phyloP scores from a whole-genome alignment of 2,329 filamentous ascomycete species.

The Aspergillus brunneoviolaceus region DNA sequence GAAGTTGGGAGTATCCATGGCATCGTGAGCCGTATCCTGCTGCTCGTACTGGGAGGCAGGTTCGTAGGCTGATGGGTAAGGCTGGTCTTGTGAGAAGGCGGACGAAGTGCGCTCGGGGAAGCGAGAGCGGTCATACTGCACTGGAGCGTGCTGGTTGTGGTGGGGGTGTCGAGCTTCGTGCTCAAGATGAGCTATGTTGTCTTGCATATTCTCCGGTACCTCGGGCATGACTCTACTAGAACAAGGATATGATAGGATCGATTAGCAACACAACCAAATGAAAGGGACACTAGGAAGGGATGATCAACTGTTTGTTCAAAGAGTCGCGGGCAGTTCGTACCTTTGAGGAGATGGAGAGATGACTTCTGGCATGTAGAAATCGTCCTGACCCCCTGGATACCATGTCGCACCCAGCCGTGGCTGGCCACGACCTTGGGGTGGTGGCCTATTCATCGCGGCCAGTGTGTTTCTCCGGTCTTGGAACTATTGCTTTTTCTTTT shows the following conservation, averaged over 20 bases:
- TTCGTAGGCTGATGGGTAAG: conserved; percentile 30
- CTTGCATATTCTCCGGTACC: conserved; percentile 94
- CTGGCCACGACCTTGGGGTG: conserved; percentile 38
- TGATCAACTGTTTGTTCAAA: conserved; percentile 1
- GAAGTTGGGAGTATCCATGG: conserved; percentile 68
- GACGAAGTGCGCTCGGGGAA: conserved; percentile 41
- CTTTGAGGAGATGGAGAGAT: conserved; percentile 70
- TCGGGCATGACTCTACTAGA: conserved; percentile 79
- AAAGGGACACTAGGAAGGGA: conserved; percentile 9
- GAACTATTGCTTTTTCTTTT: conserved; percentile 14
- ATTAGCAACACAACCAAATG: conserved; percentile 26
- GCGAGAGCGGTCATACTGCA: conserved; percentile 31
- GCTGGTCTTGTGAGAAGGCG: conserved; percentile 31
- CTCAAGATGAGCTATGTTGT: conserved; percentile 88
- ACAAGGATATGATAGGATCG: conserved; percentile 15
- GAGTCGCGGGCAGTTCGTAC: conserved; percentile 43
- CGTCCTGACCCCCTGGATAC: conserved; percentile 65
- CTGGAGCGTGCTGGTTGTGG: conserved; percentile 30
- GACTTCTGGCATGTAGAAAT: conserved; percentile 69
- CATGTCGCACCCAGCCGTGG: conserved; percentile 61
- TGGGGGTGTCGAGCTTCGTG: conserved; percentile 62
- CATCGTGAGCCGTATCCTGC: conserved; percentile 51
- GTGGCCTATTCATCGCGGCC: conserved; percentile 37
- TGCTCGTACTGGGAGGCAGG: conserved; percentile 48
- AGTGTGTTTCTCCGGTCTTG: conserved; percentile 15